phyloP scores from a whole-genome alignment of 2,329 filamentous ascomycete genomes.

The Clonostachys rhizophaga region DNA sequence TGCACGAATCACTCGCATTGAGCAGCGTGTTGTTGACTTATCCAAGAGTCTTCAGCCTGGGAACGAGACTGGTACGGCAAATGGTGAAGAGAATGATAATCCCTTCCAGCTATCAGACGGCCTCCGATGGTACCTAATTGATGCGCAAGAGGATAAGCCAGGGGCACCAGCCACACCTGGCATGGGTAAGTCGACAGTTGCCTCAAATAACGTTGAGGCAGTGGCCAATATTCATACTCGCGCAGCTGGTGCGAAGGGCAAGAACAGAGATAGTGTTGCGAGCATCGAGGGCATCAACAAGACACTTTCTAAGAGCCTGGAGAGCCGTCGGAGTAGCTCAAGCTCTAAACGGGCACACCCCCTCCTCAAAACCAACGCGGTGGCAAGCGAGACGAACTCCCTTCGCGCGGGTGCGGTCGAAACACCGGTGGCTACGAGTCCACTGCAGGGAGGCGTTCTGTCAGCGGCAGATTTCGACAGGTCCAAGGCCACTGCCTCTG shows the following conservation, averaged over 20 bases:
- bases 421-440: slow-evolving; percentile 31
- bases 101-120: slow-evolving; percentile 96
- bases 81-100: slow-evolving; percentile 81
- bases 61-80: slow-evolving; percentile 44
- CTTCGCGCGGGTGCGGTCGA: slow-evolving; percentile 43
- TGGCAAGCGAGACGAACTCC: slow-evolving; percentile 56
- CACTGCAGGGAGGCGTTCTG: slow-evolving; percentile 24
- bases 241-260: slow-evolving; percentile 36
- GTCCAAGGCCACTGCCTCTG: too few relatives aligned
- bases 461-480: neutral
- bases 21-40: slow-evolving; percentile 90
- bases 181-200: slow-evolving; percentile 86
- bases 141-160: slow-evolving; percentile 88
- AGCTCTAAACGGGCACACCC: slow-evolving; percentile 73
- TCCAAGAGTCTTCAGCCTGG: slow-evolving; percentile 65
- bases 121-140: slow-evolving; percentile 91
- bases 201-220: slow-evolving; percentile 81
- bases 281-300: slow-evolving; percentile 71
- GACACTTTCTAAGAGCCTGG: slow-evolving; percentile 80
- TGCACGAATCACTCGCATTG: slow-evolving; percentile 83
- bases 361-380: slow-evolving; percentile 41
- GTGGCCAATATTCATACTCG: slow-evolving; percentile 65
- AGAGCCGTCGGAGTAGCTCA: slow-evolving; percentile 85
- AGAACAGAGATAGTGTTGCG: slow-evolving; percentile 38
- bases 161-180: slow-evolving; percentile 90